Percentiles rank a stretch among this genome's conserved stretches.
phyloP scores from a whole-genome alignment of 345 rosid genomes.

The Kernera saxatilis region DNA sequence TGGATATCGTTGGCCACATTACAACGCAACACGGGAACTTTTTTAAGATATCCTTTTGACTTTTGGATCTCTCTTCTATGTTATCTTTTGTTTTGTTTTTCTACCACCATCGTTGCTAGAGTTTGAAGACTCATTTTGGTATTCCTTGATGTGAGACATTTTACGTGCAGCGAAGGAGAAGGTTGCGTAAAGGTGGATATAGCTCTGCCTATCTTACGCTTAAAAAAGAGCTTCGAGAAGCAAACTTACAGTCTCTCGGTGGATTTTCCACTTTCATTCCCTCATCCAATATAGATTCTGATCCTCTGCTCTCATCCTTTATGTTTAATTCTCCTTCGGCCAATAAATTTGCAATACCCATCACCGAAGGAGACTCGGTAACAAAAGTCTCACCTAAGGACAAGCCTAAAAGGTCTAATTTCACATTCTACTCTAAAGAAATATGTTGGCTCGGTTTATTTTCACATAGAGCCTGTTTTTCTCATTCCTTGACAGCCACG shows the following conservation, averaged over 20 bases:
- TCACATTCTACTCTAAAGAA: background rate
- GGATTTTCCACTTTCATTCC: conserved; percentile 55
- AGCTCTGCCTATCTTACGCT: conserved; percentile 44
- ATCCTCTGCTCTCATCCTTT: conserved; percentile 83
- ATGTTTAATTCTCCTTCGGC: conserved; percentile 38
- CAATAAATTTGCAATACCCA: conserved; percentile 20
- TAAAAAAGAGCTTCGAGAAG: conserved; percentile 71
- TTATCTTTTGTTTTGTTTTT: background rate
- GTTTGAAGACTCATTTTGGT: background rate
- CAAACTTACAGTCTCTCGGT: conserved; percentile 67
- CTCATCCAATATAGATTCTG: conserved; percentile 69
- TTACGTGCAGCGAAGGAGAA: conserved; percentile 68
- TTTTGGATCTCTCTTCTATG: background rate
- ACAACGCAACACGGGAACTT: conserved; percentile 62
- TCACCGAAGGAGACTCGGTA: conserved; percentile 28
- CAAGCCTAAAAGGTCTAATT: conserved; percentile 34
- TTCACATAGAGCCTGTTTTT: background rate
- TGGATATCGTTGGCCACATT: conserved; percentile 64
- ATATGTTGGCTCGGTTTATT: too few species aligned
- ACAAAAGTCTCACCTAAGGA: conserved; percentile 34
- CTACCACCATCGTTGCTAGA: background rate
- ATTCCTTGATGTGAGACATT: conserved; percentile 47
- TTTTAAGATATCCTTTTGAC: conserved; percentile 58
- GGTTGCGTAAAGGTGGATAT: conserved; percentile 51
- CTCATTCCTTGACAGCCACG: conserved; percentile 24